phyloP scores from a whole-genome alignment of 73 alveolate genomes.

The Paramecium biaurelia region DNA sequence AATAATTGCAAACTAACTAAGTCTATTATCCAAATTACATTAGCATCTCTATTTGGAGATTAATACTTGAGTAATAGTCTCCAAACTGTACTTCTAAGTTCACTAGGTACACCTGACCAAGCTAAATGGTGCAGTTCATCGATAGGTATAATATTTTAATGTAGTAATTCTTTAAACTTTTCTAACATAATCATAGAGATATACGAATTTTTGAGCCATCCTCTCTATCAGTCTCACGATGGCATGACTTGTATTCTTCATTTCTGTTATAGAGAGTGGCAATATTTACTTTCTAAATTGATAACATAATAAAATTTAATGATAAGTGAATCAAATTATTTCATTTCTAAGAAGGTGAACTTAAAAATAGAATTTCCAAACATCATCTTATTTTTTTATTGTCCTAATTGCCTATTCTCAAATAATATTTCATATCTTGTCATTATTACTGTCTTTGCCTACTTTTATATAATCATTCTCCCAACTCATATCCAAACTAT shows the following conservation, averaged over 20 bases:
- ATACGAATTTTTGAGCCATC: not conserved
- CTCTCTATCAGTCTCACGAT: slow-evolving; percentile 18
- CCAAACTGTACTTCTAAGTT: slow-evolving; percentile 56
- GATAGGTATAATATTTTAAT: slow-evolving; percentile 35
- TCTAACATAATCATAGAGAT: not conserved
- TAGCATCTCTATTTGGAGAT: slow-evolving; percentile 64
- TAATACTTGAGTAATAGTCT: slow-evolving; percentile 40
- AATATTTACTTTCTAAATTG: slow-evolving; percentile 28
- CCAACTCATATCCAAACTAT: not conserved
- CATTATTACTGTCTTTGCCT: not conserved
- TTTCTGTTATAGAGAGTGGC: slow-evolving; percentile 24
- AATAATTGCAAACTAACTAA: not conserved
- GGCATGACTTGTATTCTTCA: slow-evolving; percentile 26
- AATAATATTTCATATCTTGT: not conserved
- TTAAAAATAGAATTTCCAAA: not conserved
- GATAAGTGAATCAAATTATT: not conserved
- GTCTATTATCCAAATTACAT: slow-evolving; percentile 39
- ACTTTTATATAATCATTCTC: not conserved
- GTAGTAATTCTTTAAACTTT: not conserved
- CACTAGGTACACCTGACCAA: slow-evolving; percentile 52
- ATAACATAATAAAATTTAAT: not conserved
- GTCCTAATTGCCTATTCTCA: not conserved
- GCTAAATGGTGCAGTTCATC: not conserved
- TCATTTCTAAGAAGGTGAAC: not conserved
- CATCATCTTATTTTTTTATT: no score